Evolutionary conservation across 805 yeast species (phyloP).

Genomic region (Zygoascus tannicola): DNA sequence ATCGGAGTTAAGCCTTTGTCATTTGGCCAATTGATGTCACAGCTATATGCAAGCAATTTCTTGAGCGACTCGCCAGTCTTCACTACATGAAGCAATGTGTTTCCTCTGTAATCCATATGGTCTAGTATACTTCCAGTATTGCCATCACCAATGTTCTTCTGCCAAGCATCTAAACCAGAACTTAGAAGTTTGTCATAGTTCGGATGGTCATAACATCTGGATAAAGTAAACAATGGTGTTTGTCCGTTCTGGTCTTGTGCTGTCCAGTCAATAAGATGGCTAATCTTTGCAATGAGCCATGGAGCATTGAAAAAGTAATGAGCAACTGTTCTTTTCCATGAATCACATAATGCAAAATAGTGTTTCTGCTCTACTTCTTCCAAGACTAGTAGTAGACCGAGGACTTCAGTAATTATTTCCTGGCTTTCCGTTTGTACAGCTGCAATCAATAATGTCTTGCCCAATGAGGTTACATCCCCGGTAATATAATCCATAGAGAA

Average conservation of each 20-base stretch:
- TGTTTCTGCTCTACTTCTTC: slow-evolving; percentile 37
- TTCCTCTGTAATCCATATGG: slow-evolving; percentile 67
- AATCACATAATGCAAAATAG: slow-evolving; percentile 47
- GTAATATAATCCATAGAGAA: slow-evolving; percentile 60
- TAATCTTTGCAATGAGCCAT: slow-evolving; percentile 43
- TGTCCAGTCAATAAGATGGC: slow-evolving; percentile 60
- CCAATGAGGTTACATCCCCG: slow-evolving; percentile 47
- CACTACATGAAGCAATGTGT: slow-evolving; percentile 67
- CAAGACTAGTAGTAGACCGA: slow-evolving; percentile 37
- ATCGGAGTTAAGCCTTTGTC: slow-evolving; percentile 55
- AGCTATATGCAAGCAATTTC: slow-evolving; percentile 32
- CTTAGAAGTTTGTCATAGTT: slow-evolving; percentile 36
- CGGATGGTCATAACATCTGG: slow-evolving; percentile 72
- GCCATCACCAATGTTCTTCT: background rate
- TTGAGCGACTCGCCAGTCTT: slow-evolving; percentile 37
- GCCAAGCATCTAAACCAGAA: slow-evolving; percentile 15
- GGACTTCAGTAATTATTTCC: slow-evolving; percentile 39
- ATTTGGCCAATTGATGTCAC: slow-evolving; percentile 55
- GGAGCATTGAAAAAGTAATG: slow-evolving; percentile 60
- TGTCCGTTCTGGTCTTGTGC: slow-evolving; percentile 53
- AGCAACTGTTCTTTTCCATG: slow-evolving; percentile 51
- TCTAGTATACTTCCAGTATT: slow-evolving; percentile 31
- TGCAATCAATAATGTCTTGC: slow-evolving; percentile 47
- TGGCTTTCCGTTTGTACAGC: slow-evolving; percentile 50
- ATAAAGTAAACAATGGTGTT: slow-evolving; percentile 69